These are phyloP conservation scores for Blastocystis sp. DNA, from an alignment of 352 stramenopile species.

Conservation along the genomic window DNA sequence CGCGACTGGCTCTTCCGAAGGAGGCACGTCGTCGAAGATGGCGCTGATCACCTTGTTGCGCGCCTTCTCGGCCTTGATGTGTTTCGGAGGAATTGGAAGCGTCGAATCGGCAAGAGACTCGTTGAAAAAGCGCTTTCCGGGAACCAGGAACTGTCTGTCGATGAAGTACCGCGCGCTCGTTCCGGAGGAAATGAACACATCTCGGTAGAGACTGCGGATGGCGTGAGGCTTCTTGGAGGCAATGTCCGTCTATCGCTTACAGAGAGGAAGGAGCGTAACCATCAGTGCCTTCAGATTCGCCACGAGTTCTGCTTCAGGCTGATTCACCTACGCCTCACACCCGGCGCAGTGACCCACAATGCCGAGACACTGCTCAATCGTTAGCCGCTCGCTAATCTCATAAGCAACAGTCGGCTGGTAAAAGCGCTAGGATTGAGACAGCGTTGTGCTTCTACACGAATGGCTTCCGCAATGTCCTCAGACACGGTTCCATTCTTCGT, in stretches of 20 bases:
- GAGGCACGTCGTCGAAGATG: no score
- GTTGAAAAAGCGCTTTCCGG: constrained; percentile 23
- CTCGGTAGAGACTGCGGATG: neutral
- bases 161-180: neutral
- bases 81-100: neutral
- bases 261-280: neutral
- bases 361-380: neutral
- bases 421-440: neutral
- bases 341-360: neutral
- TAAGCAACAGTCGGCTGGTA: constrained; percentile 8
- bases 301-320: neutral
- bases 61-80: constrained; percentile 13
- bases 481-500: neutral
- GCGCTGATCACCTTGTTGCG: neutral
- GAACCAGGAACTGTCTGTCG: neutral
- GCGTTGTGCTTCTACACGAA: neutral
- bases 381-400: neutral
- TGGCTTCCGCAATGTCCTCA: constrained; percentile 5
- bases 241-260: neutral
- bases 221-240: neutral
- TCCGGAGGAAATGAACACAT: neutral
- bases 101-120: constrained; percentile 6
- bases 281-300: constrained; percentile 1
- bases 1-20: no score
- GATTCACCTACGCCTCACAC: neutral